Evolutionary conservation across 352 stramenopile genomes (phyloP).

Genomic region (Pythium vanterpoolii): DNA sequence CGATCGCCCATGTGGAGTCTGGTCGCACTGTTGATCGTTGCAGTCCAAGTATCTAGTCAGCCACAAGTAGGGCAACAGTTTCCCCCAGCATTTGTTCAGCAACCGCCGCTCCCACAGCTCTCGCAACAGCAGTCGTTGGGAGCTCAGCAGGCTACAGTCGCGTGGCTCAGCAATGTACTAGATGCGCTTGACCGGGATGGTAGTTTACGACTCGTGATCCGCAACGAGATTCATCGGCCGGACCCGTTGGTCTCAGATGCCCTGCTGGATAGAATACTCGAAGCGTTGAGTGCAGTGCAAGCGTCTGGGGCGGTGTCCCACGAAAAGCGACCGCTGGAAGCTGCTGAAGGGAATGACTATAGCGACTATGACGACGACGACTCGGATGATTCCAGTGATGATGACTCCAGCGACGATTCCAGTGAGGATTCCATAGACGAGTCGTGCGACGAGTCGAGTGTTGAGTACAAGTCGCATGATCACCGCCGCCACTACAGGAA

Average conservation of each 20-base stretch:
- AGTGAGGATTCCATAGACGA: slow-evolving; percentile 23
- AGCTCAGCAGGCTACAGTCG: not conserved
- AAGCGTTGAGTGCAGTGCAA: not conserved
- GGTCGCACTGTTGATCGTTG: not conserved
- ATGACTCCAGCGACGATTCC: slow-evolving; percentile 19
- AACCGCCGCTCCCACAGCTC: not conserved
- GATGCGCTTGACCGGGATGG: slow-evolving; percentile 9
- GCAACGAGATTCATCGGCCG: not conserved
- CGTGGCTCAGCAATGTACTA: slow-evolving; percentile 15
- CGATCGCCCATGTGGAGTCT: not conserved
- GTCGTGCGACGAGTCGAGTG: slow-evolving; percentile 2
- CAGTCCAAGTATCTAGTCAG: not conserved
- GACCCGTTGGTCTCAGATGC: slow-evolving; percentile 10
- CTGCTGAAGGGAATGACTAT: slow-evolving; percentile 5
- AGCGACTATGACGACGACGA: slow-evolving; percentile 9
- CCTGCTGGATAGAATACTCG: not conserved
- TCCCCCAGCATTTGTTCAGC: not conserved
- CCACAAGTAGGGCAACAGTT: not conserved
- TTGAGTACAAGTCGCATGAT: slow-evolving; percentile 14
- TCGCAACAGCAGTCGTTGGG: not conserved
- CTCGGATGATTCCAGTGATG: slow-evolving; percentile 13
- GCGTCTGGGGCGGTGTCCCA: not conserved
- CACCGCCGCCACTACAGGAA: slow-evolving; percentile 8
- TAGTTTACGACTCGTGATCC: not conserved
- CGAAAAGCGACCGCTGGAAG: not conserved